Evolutionary conservation across 2,329 filamentous ascomycete species (phyloP), one percentile per base, ranked within the genome.

Genomic region (Venturia asperata): DNA sequence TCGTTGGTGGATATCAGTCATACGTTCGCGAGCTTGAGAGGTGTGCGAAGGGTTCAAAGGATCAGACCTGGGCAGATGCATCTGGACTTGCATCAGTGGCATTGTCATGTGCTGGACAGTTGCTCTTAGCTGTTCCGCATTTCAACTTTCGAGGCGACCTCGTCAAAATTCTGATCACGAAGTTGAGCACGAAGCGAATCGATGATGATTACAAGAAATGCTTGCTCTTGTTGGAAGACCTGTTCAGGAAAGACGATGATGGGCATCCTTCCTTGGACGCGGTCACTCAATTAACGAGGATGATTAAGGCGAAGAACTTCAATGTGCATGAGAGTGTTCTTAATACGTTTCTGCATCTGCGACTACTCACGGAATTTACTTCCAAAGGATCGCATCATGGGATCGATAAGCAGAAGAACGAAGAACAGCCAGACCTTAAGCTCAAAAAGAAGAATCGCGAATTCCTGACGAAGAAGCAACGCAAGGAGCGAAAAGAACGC

Each of bases 111-210:
- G 88, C 89, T 1, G 96, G 92, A 76, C 89, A 84, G 39, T 82
- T 99, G 19, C 77, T 97, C 49, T 85, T 85, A 24, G 82, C 88
- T 1, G 92, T 97, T 0, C 91, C 94, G 3, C 95, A 99, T 78
- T 99, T 99, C 85, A 99, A 99, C 80, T 97, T 96, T 76, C 88
- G 94, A 49, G 84, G 82, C 61, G 93, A 99, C 64, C 80, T 99
- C 64, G 79, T 99, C 67, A 91, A 90, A 76, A 93, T 97, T 66
- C 74, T 99, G 17, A 87, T 96, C 27, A 86, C 87, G 70, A 94
- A 94, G 74, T 81, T 99, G 43, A 92, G 90, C 71, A 84, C 82
- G 66, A 85, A 86, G 70, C 84, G 83, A 64, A 78, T 90, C 0
- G 90, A 95, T 72, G 82, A 81, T 2, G 88, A 95, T 68, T 94